A percentile compares a stretch with the other conserved stretches of the same genome.
These are phyloP conservation scores for Colletotrichum lupini DNA, from an alignment of 2,329 filamentous ascomycete genomes.

Conservation along the genomic window DNA sequence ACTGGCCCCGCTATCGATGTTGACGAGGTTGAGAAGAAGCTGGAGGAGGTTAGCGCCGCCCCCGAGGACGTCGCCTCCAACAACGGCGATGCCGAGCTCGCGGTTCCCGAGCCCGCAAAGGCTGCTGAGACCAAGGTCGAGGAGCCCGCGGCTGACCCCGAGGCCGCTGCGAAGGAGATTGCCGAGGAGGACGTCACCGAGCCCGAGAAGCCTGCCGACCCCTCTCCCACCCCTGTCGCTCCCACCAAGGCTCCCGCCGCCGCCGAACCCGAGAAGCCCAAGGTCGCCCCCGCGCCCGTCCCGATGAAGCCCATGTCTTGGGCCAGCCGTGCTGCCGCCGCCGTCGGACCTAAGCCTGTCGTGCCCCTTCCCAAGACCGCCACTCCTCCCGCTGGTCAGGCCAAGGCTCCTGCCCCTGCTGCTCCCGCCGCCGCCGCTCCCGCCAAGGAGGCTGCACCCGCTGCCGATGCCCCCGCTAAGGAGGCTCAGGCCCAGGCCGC, in stretches of 20 bases:
- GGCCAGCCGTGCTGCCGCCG: conserved; percentile 76
- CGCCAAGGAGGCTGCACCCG: conserved; percentile 48
- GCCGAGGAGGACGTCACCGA: conserved; percentile 67
- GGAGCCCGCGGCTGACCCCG: conserved; percentile 52
- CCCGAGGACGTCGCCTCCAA: conserved; percentile 48
- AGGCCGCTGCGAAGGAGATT: conserved; percentile 63
- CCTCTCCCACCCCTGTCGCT: conserved; percentile 65
- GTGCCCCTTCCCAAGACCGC: conserved; percentile 69
- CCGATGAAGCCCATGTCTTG: conserved; percentile 76
- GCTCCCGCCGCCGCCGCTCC: conserved; percentile 58
- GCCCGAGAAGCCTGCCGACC: conserved; percentile 75
- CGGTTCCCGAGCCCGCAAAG: conserved; percentile 51
- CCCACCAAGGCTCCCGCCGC: conserved; percentile 54
- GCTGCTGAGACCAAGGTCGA: conserved; percentile 38
- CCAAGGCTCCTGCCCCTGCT: conserved; percentile 63
- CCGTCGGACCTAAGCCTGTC: conserved; percentile 61
- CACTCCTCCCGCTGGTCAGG: conserved; percentile 62
- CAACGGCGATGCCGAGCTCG: conserved; percentile 45
- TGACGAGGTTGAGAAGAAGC: conserved; percentile 76
- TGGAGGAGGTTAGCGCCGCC: conserved; percentile 69
- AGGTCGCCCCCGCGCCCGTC: conserved; percentile 63
- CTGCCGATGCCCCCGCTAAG: conserved; percentile 51
- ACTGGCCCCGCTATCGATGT: conserved; percentile 51
- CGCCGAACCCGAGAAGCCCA: conserved; percentile 44
- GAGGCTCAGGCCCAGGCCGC: conserved; percentile 48